phyloP scores from a whole-genome alignment of 1,139 yeast genomes.

The Suhomyces panamericanus region DNA sequence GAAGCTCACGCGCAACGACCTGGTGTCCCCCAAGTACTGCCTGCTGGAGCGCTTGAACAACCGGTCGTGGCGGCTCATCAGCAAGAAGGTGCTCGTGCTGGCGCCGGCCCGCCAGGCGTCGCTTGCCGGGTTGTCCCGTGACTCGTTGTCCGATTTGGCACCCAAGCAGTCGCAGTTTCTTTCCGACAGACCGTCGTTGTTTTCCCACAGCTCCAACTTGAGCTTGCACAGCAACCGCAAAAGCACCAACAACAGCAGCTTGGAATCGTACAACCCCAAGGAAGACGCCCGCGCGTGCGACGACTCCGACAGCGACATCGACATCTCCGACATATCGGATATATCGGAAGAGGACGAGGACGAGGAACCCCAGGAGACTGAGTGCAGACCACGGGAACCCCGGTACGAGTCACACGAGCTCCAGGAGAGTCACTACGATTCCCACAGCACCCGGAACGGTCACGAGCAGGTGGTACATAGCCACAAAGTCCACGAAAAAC shows the following conservation, averaged over 20 bases:
- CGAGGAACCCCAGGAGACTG: constrained; percentile 6
- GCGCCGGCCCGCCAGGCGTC: constrained; percentile 1
- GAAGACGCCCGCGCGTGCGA: constrained; percentile 5
- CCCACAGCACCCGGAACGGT: too few species aligned
- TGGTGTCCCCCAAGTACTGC: constrained; percentile 12
- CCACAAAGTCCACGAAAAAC: too few species aligned
- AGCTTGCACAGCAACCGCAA: constrained; percentile 17
- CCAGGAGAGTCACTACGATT: too few species aligned
- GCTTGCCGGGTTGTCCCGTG: constrained; percentile 15
- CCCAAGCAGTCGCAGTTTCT: constrained; percentile 17
- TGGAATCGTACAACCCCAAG: constrained; percentile 14
- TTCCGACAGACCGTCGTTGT: constrained; percentile 18
- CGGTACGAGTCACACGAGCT: too few species aligned
- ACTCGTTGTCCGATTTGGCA: constrained; percentile 16
- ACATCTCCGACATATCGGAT: constrained; percentile 33
- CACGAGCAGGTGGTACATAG: too few species aligned
- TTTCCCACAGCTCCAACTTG: constrained; percentile 19
- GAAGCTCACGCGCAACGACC: constrained; percentile 18
- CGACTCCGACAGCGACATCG: constrained; percentile 16
- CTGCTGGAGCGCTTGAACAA: constrained; percentile 18
- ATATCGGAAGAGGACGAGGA: constrained; percentile 27
- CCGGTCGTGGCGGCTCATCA: constrained; percentile 20
- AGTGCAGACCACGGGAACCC: too few species aligned
- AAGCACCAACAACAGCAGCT: constrained; percentile 16
- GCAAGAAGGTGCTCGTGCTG: constrained; percentile 12